phyloP scores from a whole-genome alignment of 1,284 basidiomycete species.

The Malassezia pachydermatis region DNA sequence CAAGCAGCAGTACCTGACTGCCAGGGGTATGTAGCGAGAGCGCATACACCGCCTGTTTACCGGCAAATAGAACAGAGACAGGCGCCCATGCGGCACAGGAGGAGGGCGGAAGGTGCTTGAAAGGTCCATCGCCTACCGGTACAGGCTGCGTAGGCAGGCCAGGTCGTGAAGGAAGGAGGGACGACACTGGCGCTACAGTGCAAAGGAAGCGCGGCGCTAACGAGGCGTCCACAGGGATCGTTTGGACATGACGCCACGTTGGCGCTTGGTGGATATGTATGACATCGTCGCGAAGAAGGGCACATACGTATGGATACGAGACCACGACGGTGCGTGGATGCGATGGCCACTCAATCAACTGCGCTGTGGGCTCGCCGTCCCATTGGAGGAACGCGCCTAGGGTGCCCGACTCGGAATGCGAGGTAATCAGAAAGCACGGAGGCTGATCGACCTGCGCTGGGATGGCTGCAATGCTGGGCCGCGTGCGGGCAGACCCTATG shows the following conservation, averaged over 20 bases:
- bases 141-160: background rate
- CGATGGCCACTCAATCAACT: conserved; percentile 43
- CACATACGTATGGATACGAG: conserved; percentile 26
- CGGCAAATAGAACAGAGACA: background rate
- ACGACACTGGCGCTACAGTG: background rate
- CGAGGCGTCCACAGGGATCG: conserved; percentile 25
- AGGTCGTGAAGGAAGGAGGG: background rate
- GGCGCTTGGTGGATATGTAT: conserved; percentile 31
- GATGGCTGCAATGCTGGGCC: conserved; percentile 38
- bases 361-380: conserved; percentile 39
- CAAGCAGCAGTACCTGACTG: background rate
- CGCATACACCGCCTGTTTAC: background rate
- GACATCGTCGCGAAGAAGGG: conserved; percentile 40
- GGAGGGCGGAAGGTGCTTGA: background rate
- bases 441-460: background rate
- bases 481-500: conserved; percentile 31
- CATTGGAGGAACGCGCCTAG: conserved; percentile 40
- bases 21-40: background rate
- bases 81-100: background rate
- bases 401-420: conserved; percentile 34
- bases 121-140: background rate
- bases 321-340: conserved; percentile 39
- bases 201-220: conserved; percentile 25
- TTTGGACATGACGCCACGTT: conserved; percentile 22
- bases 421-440: conserved; percentile 37